A percentile compares a stretch with the other conserved stretches of the same genome.
Conservation (phyloP, 129 eudicot genomes). For the Centella asiatica region DNA sequence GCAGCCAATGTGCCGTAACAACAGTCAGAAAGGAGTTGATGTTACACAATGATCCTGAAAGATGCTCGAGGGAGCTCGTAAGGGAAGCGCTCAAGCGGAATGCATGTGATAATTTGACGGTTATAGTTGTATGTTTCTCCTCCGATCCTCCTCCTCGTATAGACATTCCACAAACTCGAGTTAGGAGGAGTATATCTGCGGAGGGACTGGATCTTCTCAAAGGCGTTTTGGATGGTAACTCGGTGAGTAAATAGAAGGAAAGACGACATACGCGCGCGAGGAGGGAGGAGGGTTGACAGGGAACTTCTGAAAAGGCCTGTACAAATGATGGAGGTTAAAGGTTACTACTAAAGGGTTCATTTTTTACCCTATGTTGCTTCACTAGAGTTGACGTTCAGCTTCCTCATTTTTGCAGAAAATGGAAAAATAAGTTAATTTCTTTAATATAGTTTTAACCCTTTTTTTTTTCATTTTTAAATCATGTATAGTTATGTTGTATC, state of each 20-base stretch:
- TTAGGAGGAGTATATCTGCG: slow-evolving; percentile 63
- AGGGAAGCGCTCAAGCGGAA: slow-evolving; percentile 72
- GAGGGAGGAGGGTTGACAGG: background rate
- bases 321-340: slow-evolving; percentile 3
- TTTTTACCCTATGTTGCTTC: background rate
- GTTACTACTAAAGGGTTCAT: background rate
- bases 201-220: slow-evolving; percentile 73
- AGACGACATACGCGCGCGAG: background rate
- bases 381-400: background rate
- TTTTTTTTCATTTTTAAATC: background rate
- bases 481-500: slow-evolving; percentile 16
- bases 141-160: slow-evolving; percentile 79
- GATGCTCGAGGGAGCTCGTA: slow-evolving; percentile 75
- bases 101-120: slow-evolving; percentile 72
- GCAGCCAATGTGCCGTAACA: slow-evolving; percentile 79
- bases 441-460: background rate
- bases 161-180: slow-evolving; percentile 42
- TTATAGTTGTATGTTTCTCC: slow-evolving; percentile 63
- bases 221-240: slow-evolving; percentile 45
- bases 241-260: slow-evolving; percentile 9
- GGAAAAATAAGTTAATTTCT: slow-evolving; percentile 4
- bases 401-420: background rate
- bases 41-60: slow-evolving; percentile 76
- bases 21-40: slow-evolving; percentile 66
- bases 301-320: background rate